Evolutionary conservation across 176 grass and related monocot genomes (phyloP).

Genomic region (Phyllostachys edulis): DNA sequence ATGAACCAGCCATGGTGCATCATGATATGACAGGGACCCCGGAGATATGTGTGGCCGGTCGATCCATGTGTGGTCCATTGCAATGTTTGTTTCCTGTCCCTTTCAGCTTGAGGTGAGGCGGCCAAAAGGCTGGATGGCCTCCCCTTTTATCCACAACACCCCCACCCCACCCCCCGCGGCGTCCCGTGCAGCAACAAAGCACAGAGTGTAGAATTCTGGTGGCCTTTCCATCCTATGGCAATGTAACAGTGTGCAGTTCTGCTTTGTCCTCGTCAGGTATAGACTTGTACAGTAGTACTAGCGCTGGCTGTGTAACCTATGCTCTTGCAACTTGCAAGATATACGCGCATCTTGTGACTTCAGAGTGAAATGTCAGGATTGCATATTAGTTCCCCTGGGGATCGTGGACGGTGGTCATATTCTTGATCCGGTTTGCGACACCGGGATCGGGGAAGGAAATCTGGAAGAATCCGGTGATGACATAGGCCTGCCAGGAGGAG

Average conservation of each 20-base stretch:
- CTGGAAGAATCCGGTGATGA: conserved; percentile 38
- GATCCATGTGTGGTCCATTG: conserved; percentile 46
- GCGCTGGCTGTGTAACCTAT: too few relatives aligned
- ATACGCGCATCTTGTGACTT: too few relatives aligned
- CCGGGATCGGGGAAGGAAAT: conserved; percentile 34
- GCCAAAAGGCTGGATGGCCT: neutral
- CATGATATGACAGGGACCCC: conserved; percentile 35
- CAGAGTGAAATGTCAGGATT: too few relatives aligned
- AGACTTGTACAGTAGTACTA: too few relatives aligned
- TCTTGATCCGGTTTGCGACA: conserved; percentile 16
- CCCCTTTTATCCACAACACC: neutral
- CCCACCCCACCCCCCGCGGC: too few relatives aligned
- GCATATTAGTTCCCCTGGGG: neutral
- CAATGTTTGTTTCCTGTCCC: conserved; percentile 65
- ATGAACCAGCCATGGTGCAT: neutral
- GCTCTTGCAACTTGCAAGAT: too few relatives aligned
- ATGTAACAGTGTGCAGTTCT: too few relatives aligned
- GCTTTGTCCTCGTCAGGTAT: too few relatives aligned
- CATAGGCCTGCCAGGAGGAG: conserved; percentile 15
- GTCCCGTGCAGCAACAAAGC: too few relatives aligned
- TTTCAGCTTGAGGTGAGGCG: conserved; percentile 31
- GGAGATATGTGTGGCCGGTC: conserved; percentile 33
- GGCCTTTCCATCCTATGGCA: too few relatives aligned
- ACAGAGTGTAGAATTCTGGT: too few relatives aligned
- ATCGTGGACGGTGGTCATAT: conserved; percentile 26